Conservation (phyloP, 1,139 yeast species). For the Yamadazyma diddensiae region DNA sequence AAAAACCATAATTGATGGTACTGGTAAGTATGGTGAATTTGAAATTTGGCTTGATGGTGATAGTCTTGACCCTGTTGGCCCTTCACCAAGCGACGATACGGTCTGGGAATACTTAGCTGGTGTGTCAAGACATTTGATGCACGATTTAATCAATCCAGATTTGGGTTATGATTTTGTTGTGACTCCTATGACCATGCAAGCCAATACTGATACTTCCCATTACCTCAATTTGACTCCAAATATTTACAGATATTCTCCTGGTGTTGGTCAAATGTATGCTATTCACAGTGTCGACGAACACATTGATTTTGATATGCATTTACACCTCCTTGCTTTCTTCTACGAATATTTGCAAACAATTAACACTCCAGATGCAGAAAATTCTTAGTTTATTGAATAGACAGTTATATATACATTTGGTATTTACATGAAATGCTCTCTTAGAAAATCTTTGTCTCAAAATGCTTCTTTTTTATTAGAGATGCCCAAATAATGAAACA, state of each 20-base stretch:
- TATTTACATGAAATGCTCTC: constrained; percentile 2
- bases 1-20: constrained; percentile 17
- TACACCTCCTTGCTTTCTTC: constrained; percentile 42
- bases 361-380: constrained; percentile 15
- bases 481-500: constrained; percentile 32
- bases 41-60: constrained; percentile 9
- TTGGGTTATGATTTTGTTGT: constrained; percentile 44
- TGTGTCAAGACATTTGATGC: constrained; percentile 42
- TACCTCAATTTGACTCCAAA: constrained; percentile 74
- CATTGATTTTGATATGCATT: constrained; percentile 34
- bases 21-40: constrained; percentile 24
- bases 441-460: not conserved
- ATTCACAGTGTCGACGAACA: constrained; percentile 44
- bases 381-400: not conserved
- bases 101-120: constrained; percentile 43
- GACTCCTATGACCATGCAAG: constrained; percentile 69
- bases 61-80: constrained; percentile 34
- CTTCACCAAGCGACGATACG: constrained; percentile 33
- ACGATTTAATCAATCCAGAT: constrained; percentile 37
- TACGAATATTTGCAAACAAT: constrained; percentile 29
- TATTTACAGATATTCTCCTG: constrained; percentile 65
- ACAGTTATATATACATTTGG: not conserved
- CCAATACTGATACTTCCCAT: constrained; percentile 80
- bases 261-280: constrained; percentile 16
- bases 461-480: constrained; percentile 1